phyloP scores from a whole-genome alignment of 1,284 basidiomycete genomes.

The Peniophora sp. region DNA sequence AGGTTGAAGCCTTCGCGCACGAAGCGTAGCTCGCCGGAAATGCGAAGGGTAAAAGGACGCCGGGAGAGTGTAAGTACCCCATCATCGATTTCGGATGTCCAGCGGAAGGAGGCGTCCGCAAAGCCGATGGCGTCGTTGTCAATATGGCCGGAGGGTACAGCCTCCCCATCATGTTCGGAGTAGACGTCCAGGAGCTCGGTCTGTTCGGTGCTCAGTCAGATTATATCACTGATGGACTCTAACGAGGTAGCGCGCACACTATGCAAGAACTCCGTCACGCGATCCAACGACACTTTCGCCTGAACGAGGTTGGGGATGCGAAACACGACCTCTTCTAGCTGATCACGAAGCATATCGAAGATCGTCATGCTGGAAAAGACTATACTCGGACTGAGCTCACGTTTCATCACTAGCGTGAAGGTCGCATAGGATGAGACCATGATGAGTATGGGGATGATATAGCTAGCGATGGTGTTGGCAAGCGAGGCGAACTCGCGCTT shows the following conservation, averaged over 20 bases:
- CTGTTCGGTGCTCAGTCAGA: constrained; percentile 17
- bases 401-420: constrained; percentile 14
- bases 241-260: constrained; percentile 20
- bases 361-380: constrained; percentile 32
- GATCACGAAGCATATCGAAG: constrained; percentile 27
- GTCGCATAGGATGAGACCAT: constrained; percentile 9
- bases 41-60: constrained; percentile 38
- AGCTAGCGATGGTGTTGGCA: constrained; percentile 30
- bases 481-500: constrained; percentile 33
- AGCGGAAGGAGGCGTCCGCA: constrained; percentile 32
- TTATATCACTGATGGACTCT: background rate
- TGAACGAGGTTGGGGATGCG: constrained; percentile 24
- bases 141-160: constrained; percentile 9
- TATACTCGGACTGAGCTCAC: constrained; percentile 24
- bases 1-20: constrained; percentile 51
- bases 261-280: constrained; percentile 37
- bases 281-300: constrained; percentile 39
- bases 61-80: constrained; percentile 18
- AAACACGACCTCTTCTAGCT: constrained; percentile 23
- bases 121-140: constrained; percentile 29
- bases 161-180: constrained; percentile 17
- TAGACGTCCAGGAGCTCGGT: constrained; percentile 40
- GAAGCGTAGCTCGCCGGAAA: constrained; percentile 52
- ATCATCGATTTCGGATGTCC: constrained; percentile 20
- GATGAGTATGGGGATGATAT: constrained; percentile 44